phyloP scores from a whole-genome alignment of 495 filamentous ascomycete species.

The Cladorrhinum samala region DNA sequence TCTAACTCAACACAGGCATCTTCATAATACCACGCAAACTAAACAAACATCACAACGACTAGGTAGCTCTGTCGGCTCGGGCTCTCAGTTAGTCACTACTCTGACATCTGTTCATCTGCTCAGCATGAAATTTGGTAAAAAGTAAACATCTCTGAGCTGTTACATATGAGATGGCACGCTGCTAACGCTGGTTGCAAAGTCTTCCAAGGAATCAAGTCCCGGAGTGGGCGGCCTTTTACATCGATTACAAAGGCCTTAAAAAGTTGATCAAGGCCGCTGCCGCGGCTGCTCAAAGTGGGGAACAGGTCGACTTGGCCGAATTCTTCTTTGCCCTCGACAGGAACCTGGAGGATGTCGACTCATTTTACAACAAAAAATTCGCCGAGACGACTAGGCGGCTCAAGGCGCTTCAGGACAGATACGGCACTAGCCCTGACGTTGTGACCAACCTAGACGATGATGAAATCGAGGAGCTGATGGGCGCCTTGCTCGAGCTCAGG shows the following conservation, averaged over 20 bases:
- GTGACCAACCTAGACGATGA: constrained; percentile 54
- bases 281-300: constrained; percentile 55
- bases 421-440: constrained; percentile 53
- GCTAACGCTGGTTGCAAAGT: constrained; percentile 38
- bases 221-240: constrained; percentile 88
- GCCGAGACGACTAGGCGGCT: constrained; percentile 73
- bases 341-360: constrained; percentile 90
- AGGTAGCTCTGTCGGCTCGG: no score
- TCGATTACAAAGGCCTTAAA: constrained; percentile 94
- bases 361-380: constrained; percentile 94
- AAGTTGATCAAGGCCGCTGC: constrained; percentile 80
- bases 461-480: constrained; percentile 83
- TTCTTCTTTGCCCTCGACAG: constrained; percentile 94
- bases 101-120: not conserved
- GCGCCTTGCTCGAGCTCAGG: constrained; percentile 79
- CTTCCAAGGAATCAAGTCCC: constrained; percentile 91
- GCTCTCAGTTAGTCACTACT: no score
- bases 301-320: constrained; percentile 77
- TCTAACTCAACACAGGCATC: no score
- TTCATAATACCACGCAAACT: no score
- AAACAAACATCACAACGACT: not conserved
- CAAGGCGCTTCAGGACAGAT: constrained; percentile 77
- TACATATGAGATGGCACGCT: not conserved
- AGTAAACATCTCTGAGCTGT: constrained; percentile 36
- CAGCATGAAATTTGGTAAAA: constrained; percentile 78